These are phyloP conservation scores for Neolentinus lepideus DNA, from an alignment of 1,284 basidiomycete genomes.

Conservation along the genomic window DNA sequence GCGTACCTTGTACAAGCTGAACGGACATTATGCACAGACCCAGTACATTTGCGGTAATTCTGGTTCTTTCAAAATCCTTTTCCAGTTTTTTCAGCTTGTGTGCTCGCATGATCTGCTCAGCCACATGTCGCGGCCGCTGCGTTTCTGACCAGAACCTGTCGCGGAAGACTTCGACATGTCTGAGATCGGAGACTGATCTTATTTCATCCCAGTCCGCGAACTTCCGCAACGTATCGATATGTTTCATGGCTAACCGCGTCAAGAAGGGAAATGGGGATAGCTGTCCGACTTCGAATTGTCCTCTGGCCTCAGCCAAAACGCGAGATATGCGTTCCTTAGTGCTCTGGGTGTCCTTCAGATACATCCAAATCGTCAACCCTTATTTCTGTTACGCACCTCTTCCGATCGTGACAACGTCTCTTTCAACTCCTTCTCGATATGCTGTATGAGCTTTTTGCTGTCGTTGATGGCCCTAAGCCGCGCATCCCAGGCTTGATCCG, in stretches of 20 bases:
- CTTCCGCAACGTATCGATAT: neutral
- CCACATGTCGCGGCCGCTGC: neutral
- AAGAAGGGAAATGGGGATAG: neutral
- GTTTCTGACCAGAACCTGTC: neutral
- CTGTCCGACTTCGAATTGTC: neutral
- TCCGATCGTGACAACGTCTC: neutral
- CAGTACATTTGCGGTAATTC: slow-evolving; percentile 1
- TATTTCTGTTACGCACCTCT: neutral
- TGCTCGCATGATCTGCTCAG: neutral
- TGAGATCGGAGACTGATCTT: neutral
- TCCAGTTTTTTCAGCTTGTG: neutral
- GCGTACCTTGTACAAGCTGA: neutral
- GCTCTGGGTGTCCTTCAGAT: neutral
- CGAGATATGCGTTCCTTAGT: neutral
- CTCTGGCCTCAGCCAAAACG: neutral
- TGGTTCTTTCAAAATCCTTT: neutral
- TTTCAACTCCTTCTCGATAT: neutral
- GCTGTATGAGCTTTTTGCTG: neutral
- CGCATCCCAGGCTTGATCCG: neutral
- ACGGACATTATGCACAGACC: slow-evolving; percentile 3
- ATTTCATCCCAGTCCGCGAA: neutral
- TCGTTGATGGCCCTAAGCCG: neutral
- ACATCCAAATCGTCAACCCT: neutral
- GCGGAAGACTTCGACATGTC: neutral
- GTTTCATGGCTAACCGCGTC: neutral